Conservation (phyloP, 75 land plant species). For the Selaginella moellendorffii region DNA sequence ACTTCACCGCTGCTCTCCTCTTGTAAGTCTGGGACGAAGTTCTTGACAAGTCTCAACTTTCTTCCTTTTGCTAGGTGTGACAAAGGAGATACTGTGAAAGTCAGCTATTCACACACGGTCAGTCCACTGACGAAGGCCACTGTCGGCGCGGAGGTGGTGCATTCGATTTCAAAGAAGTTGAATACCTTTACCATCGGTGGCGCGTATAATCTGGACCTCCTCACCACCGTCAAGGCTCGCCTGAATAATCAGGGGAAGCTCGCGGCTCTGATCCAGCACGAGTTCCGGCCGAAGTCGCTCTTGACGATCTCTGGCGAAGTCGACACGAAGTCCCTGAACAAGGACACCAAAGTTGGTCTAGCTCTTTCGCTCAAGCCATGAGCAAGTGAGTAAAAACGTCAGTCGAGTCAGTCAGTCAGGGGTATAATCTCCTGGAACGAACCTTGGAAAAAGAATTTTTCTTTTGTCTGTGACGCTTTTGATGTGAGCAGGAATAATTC, state of each 20-base stretch:
- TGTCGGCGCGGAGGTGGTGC: conserved; percentile 56
- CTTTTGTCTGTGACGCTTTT: too few relatives aligned
- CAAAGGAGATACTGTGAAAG: conserved; percentile 60
- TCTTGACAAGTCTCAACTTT: too few relatives aligned
- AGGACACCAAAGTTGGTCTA: conserved; percentile 66
- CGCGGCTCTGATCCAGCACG: conserved; percentile 82
- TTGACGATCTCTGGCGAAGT: conserved; percentile 67
- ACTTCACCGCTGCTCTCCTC: conserved; percentile 2
- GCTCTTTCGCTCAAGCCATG: conserved; percentile 76
- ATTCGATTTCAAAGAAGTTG: conserved; percentile 68
- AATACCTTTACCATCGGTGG: conserved; percentile 88
- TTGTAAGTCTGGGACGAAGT: conserved; percentile 4
- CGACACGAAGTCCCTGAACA: conserved; percentile 81
- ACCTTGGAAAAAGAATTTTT: too few relatives aligned
- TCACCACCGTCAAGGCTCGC: conserved; percentile 60
- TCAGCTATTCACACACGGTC: conserved; percentile 43
- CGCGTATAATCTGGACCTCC: conserved; percentile 39
- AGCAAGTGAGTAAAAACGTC: too few relatives aligned
- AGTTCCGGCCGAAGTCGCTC: conserved; percentile 58
- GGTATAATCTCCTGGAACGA: too few relatives aligned
- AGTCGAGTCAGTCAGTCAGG: too few relatives aligned
- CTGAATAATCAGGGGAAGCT: conserved; percentile 81
- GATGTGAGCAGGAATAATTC: too few relatives aligned
- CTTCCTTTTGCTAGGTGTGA: too few relatives aligned
- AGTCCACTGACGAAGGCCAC: conserved; percentile 35